Evolutionary conservation across 768 basidiomycete genomes (phyloP).

Genomic region (Suillus placidus): DNA sequence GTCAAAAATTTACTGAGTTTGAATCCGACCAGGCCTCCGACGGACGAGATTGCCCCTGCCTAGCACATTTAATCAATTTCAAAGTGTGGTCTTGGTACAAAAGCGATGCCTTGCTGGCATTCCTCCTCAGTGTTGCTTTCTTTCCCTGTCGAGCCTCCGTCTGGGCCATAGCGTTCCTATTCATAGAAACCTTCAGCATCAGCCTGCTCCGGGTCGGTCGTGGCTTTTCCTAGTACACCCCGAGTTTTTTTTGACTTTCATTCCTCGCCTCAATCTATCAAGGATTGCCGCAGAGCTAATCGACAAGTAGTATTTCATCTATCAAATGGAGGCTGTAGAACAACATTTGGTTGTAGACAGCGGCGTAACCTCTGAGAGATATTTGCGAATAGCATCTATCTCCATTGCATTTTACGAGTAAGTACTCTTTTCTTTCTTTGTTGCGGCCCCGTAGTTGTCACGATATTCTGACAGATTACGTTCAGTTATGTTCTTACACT

Average conservation of each 20-base stretch:
- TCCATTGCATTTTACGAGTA: conserved; percentile 44
- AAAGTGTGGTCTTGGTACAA: background rate
- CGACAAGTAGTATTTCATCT: background rate
- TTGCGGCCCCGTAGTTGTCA: background rate
- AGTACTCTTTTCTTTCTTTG: conserved; percentile 14
- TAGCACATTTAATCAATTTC: background rate
- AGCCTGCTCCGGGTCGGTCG: background rate
- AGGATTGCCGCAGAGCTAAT: background rate
- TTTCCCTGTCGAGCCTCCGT: background rate
- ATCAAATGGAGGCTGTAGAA: background rate
- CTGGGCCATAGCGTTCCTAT: background rate
- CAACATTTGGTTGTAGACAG: background rate
- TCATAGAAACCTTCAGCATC: background rate
- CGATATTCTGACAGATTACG: background rate
- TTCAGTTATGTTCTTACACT: conserved; percentile 36
- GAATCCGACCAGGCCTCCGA: no score
- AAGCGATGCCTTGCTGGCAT: background rate
- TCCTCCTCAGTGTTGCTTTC: background rate
- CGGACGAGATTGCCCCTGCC: background rate
- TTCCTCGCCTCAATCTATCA: background rate
- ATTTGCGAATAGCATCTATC: conserved; percentile 38
- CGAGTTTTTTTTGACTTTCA: background rate
- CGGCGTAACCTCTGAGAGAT: conserved; percentile 25
- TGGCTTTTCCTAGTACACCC: background rate
- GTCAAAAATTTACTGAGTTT: background rate